Evolutionary conservation across 1,284 basidiomycete species (phyloP), one percentile per base, ranked within the genome.

Genomic region (Sphagnurus paluster): DNA sequence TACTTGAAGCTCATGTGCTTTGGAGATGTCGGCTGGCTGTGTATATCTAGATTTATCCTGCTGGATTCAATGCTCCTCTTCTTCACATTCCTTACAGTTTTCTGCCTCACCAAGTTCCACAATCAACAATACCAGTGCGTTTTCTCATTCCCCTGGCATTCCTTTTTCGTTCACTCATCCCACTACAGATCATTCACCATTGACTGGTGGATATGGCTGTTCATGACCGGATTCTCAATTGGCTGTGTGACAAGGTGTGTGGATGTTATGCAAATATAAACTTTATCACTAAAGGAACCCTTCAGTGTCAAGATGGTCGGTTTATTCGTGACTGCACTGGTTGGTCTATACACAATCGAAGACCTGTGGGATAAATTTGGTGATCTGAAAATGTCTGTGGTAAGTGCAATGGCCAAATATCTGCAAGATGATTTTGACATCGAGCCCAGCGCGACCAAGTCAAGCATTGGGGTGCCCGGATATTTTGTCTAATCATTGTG

Each of bases 291-390:
- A 17, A 2, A 0, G 51, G 33, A 9, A 36, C 24, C 42, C 13
- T 16, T 21, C 47, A 95, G 94, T 55, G 89, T 99, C 57, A 99
- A 99, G 72, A 90, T 93, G 87, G 84, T 99, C 38, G 97, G 96
- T 29, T 76, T 98, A 25, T 99, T 99, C 62, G 93, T 91, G 45
- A 98, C 93, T 1, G 88, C 92, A 3, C 75, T 99, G 39, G 93
- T 98, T 25, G 96, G 97, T 26, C 68, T 97, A 2, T 98, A 99
- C 70, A 99, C 97, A 0, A 82, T 98, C 49, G 95, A 98, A 65
- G 97, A 99, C 62, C 81, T 99, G 2, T 99, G 96, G 96, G 88
- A 95, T 42, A 98, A 98, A 69, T 95, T 98, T 65, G 97, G 97
- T 10, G 96, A 99, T 65, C 73, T 98, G 8, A 85, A 82, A 56